Evolutionary conservation across 441 rosid species (phyloP).

Genomic region (Gossypium schwendimanii): DNA sequence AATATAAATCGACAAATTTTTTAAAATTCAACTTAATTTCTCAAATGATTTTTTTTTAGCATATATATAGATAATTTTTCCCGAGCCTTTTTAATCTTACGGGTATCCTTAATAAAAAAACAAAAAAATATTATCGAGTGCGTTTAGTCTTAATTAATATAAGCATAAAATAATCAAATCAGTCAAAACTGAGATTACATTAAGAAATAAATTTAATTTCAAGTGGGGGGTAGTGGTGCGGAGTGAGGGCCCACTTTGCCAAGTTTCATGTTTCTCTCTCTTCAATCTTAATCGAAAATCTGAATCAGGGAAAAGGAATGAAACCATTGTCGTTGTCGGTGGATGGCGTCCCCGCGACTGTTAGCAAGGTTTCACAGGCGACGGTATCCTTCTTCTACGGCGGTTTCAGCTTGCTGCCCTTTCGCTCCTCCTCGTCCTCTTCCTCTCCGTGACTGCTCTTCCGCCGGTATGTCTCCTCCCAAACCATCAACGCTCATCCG

Average conservation of each 20-base stretch:
- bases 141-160: not conserved
- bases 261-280: not conserved
- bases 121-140: not conserved
- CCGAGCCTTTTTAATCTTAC: no score
- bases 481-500: slow-evolving; percentile 2
- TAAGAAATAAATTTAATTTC: not conserved
- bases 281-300: not conserved
- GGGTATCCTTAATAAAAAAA: not conserved
- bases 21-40: no score
- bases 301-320: not conserved
- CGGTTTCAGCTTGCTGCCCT: not conserved
- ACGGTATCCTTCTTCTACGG: not conserved
- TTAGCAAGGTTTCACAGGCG: slow-evolving; percentile 7
- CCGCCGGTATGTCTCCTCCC: not conserved
- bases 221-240: not conserved
- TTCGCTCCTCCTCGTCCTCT: not conserved
- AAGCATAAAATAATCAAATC: not conserved
- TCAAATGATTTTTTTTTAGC: no score
- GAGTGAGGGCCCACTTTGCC: not conserved
- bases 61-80: no score
- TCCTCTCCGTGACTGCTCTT: slow-evolving; percentile 1
- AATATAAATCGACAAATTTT: no score
- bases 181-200: slow-evolving; percentile 2
- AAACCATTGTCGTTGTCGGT: not conserved
- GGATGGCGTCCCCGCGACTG: not conserved